Base-by-base conservation (phyloP, 2,329 filamentous ascomycete species). In the Exophiala oligosperma region DNA sequence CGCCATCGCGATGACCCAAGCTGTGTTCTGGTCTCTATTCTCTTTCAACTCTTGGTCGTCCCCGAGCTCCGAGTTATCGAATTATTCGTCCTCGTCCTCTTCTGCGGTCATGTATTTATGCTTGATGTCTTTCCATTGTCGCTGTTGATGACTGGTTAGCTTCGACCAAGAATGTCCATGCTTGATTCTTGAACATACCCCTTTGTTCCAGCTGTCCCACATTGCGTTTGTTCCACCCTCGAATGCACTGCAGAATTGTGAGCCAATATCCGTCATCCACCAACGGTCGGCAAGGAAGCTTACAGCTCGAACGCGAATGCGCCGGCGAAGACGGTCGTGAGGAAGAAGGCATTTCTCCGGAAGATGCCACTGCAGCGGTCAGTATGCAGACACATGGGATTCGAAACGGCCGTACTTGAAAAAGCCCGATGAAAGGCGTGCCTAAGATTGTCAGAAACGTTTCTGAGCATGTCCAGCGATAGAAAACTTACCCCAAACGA, bases 121-220 rank as follows among this genome's bases (percentile, higher is more conserved):
- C 80, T 95, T 93, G 81, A 99, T 97, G 76, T 99, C 94, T 85
- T 97, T 97, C 94, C 94, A 97, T 95, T 97, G 93, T 72, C 93
- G 91, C 93, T 97, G 72, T 69, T 59, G 14, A 9, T 23, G 21
- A 41, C 17, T 52, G 59, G 53, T 58, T 49, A 56, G 41, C 38
- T 24, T 8, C 12, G 44, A 49, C 12, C 14, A 17, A 52, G 41
- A 48, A 26, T 11, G 17, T n/a, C 52, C 24, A 14, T 11, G 23
- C 38, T 14, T 5, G 43, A 4, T 14, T 26, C 29, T 8, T 7
- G 17, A 17, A 87, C 90, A 72, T 91, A 97, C 93, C 71, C 94
- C 94, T 71, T 83, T 84, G 86, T 99, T 99, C 74, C 92, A 77
- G 74, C 77, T 83, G 76, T 99, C 91, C 94, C 94, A 99, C 74